phyloP scores from a whole-genome alignment of 179 eudicot species.

The Beta corolliflora region DNA sequence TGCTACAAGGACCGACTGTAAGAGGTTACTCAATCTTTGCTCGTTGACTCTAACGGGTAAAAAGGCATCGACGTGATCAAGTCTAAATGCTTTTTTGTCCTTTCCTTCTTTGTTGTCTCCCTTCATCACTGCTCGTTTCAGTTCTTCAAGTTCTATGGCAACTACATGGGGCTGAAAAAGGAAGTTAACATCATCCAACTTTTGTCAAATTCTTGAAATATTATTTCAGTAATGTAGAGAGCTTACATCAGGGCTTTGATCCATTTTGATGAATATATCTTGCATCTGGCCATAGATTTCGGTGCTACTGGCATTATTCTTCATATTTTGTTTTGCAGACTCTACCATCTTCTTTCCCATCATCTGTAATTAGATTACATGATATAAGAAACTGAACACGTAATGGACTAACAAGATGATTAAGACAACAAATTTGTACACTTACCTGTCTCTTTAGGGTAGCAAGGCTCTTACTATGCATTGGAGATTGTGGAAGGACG shows the following conservation, averaged over 20 bases:
- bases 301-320: constrained; percentile 45
- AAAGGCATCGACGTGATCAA: constrained; percentile 62
- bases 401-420: neutral
- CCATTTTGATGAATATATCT: constrained; percentile 71
- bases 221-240: neutral
- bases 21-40: constrained; percentile 76
- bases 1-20: constrained; percentile 66
- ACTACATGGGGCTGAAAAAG: constrained; percentile 45
- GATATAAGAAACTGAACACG: constrained; percentile 14
- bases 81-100: constrained; percentile 36
- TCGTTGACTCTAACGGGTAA: constrained; percentile 79
- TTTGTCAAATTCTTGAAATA: too few relatives aligned
- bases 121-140: constrained; percentile 63
- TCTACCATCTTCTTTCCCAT: constrained; percentile 65
- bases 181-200: neutral
- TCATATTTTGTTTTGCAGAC: constrained; percentile 64
- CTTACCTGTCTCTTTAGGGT: constrained; percentile 56
- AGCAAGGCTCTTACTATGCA: constrained; percentile 69
- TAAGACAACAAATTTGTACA: neutral
- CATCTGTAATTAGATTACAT: constrained; percentile 33
- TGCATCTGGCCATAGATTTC: constrained; percentile 74
- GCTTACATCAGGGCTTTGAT: constrained; percentile 57
- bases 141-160: constrained; percentile 50
- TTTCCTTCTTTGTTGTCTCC: constrained; percentile 38
- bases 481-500: constrained; percentile 69